Base-by-base conservation (phyloP, 225 moss, liverwort and hornwort species). In the Polytrichum formosum region DNA sequence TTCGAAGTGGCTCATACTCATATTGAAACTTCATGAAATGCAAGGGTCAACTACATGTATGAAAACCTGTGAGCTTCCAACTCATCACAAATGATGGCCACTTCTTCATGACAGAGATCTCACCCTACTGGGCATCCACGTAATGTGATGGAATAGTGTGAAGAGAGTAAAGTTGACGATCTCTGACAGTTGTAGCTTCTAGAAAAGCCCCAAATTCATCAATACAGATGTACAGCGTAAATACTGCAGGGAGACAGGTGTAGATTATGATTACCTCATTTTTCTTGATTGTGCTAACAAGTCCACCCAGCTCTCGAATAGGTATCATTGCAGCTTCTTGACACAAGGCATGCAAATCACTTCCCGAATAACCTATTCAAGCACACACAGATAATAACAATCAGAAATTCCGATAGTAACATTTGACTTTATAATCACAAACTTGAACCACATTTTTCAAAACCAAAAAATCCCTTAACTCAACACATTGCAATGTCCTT, bases 291-390 rank as follows among this genome's bases (percentile, higher is more conserved):
- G 87, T 89, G 71, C 90, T 93, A 26, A 93, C 84, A 79, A 85
- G 93, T 69, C 87, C 84, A 68, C 96, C 96, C 78, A 96, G 76
- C 73, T 96, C 96, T 55, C 96, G 91, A 56, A 96, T 88, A 16
- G 93, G 96, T 81, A 90, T 76, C 96, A 96, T 96, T 35, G 96
- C 96, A 78, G 96, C 93, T 79, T 96, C 96, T 83, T 96, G 96
- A 77, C 96, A 96, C 65, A 96, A 80, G 6, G 96, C 96, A 78
- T 93, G 93, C 62, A 96, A 74, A 73, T 96, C 96, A 80, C 96
- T 96, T 71, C 93, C 96, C 67, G 96, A 96, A 75, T 93, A 96
- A 67, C 92, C 92, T 90, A 60, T 70, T 67, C 7, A 4, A 46
- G 46, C 10, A 26, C 46, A 46, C 46, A 46, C 46, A 16, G 46